Conservation (phyloP, 768 basidiomycete genomes). For the Leucosporidium yakuticum region DNA sequence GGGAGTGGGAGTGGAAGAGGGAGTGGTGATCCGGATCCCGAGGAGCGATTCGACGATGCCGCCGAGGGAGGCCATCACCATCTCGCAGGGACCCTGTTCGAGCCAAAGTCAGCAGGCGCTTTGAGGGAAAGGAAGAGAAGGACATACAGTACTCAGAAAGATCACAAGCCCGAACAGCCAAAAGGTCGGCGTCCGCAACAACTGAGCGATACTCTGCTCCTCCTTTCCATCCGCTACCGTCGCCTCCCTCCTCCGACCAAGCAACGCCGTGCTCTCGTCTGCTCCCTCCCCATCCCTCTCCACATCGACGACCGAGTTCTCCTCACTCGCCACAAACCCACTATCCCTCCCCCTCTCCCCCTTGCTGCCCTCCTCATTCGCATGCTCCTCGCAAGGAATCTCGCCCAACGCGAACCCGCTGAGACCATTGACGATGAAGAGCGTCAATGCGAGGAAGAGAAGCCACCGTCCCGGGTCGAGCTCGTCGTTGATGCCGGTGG, state of each 20-base stretch:
- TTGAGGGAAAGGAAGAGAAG: constrained; percentile 3
- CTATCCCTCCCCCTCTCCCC: neutral
- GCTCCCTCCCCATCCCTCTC: neutral
- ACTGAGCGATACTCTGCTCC: constrained; percentile 1
- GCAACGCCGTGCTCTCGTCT: constrained; percentile 14
- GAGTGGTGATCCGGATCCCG: neutral
- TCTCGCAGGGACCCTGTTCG: constrained; percentile 8
- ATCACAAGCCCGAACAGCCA: constrained; percentile 32
- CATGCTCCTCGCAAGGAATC: constrained; percentile 24
- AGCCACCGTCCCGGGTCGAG: constrained; percentile 33
- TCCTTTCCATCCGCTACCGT: neutral
- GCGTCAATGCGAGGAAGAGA: constrained; percentile 29
- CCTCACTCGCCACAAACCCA: neutral
- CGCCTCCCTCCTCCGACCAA: neutral
- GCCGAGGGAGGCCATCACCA: constrained; percentile 28
- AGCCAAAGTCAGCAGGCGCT: neutral
- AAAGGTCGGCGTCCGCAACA: constrained; percentile 21
- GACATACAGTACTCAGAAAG: constrained; percentile 25
- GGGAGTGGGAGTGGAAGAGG: neutral
- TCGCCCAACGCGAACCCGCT: constrained; percentile 22
- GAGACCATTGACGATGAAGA: constrained; percentile 25
- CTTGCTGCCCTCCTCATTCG: constrained; percentile 1
- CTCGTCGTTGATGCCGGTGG: constrained; percentile 8
- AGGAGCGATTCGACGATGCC: constrained; percentile 20
- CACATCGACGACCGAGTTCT: neutral